Base-by-base conservation (phyloP, 2,329 filamentous ascomycete genomes). In the Ophiostoma angusticollis region DNA sequence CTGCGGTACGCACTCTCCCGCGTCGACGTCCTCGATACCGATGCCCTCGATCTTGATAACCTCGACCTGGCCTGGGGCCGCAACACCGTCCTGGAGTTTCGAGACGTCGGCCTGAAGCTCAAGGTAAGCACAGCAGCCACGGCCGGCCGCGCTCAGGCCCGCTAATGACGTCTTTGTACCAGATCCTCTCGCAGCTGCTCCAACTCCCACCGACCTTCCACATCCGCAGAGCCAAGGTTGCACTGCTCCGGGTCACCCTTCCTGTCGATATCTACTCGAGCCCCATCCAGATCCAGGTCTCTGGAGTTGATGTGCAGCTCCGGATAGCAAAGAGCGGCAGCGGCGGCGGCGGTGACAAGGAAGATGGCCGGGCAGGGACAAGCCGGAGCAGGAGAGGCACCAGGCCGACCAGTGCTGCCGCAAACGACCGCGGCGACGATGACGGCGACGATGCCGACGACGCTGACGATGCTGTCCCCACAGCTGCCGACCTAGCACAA, bases 191-290 rank as follows among this genome's bases (percentile, higher is more conserved):
- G 45, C 68, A 72, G 34, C 60, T 89, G 16, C 66, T 93, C 5
- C 73, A 80, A 50, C 73, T 95, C 3, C 87, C 87, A 1, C 61
- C 78, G 1, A 72, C 74, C 6, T 73, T 91, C 53, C 68, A 73
- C 44, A 65, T 95, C 11, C 71, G 74, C 37, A 79, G 76, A 54
- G 87, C 89, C 41, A 78, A 77, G 47, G 75, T 94, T 37, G 63
- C 81, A 3, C 67, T 81, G 6, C 72, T 96, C 18, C 80, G 82
- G 51, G 65, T 95, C 39, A 93, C 81, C 7, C 71, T 96, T 36
- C 85, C 89, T 11, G 79, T 91, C 55, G 84, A 95, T 58, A 79
- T 95, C 48, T 86, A 87, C 57, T 80, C 77, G 38, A 87, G 80
- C 49, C 79, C 84, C 21, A 93, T 96, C 54, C 67, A 73, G 22